Evolutionary conservation across 176 grass and related monocot genomes (phyloP).

Genomic region (Calamus simplicifolius): DNA sequence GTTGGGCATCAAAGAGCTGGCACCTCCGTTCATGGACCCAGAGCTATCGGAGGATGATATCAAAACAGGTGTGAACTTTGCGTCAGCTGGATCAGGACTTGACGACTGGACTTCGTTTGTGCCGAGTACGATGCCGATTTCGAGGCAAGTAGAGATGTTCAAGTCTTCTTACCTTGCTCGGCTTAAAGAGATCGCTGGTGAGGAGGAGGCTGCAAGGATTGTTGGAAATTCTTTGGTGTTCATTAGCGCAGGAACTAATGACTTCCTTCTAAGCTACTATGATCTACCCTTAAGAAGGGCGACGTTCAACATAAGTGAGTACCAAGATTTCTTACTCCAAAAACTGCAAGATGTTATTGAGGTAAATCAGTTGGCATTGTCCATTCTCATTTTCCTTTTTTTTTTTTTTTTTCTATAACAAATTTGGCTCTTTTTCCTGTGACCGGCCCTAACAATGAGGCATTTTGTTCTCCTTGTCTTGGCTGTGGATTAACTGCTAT

Average conservation of each 20-base stretch:
- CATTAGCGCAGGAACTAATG: constrained; percentile 64
- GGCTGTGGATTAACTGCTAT: too few species aligned
- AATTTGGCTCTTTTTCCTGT: too few species aligned
- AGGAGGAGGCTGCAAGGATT: constrained; percentile 44
- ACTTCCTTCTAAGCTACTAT: constrained; percentile 45
- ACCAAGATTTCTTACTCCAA: constrained; percentile 48
- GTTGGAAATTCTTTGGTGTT: constrained; percentile 45
- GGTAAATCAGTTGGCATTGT: constrained; percentile 19
- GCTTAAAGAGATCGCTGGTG: constrained; percentile 30
- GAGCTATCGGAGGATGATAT: constrained; percentile 30
- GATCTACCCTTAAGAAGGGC: constrained; percentile 16
- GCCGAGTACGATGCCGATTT: constrained; percentile 48
- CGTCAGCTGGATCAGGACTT: constrained; percentile 64
- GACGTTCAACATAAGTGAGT: constrained; percentile 30
- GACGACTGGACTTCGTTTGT: constrained; percentile 44
- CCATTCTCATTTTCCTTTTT: background rate
- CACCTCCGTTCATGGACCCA: constrained; percentile 47
- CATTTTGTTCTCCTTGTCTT: too few species aligned
- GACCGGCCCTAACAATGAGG: too few species aligned
- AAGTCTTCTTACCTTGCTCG: constrained; percentile 35
- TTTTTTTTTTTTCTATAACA: background rate
- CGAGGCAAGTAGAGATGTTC: constrained; percentile 50
- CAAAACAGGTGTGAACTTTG: constrained; percentile 55
- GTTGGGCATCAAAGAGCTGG: constrained; percentile 45
- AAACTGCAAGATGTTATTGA: constrained; percentile 28